Conservation (phyloP, 2,329 filamentous ascomycete genomes). For the Fusarium austroafricanum region DNA sequence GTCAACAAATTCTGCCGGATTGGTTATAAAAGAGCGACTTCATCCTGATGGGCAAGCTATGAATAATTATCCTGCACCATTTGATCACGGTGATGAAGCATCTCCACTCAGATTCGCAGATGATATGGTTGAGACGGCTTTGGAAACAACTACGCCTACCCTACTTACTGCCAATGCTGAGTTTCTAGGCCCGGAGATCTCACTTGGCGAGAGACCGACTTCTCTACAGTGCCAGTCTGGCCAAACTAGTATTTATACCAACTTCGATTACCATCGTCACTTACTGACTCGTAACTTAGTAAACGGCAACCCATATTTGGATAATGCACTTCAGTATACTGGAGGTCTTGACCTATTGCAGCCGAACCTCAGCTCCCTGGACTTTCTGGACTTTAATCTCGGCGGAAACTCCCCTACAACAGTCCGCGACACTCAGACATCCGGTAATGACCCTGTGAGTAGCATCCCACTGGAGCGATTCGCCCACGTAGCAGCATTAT, state of each 20-base stretch:
- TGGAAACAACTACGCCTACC: background rate
- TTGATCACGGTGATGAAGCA: background rate
- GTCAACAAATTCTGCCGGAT: background rate
- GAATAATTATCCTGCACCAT: accelerated
- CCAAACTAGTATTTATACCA: too few species aligned
- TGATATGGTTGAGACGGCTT: background rate
- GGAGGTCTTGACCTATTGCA: accelerated
- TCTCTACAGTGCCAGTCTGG: too few species aligned
- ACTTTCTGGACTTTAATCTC: background rate
- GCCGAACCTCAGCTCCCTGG: background rate
- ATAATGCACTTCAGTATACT: background rate
- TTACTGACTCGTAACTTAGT: too few species aligned
- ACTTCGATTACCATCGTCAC: too few species aligned
- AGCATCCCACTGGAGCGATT: background rate
- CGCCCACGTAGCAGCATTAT: background rate
- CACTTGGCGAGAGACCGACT: too few species aligned
- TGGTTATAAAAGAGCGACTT: background rate
- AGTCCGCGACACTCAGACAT: background rate
- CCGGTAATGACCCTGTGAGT: background rate
- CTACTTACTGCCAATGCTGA: background rate
- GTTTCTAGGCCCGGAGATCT: too few species aligned
- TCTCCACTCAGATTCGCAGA: background rate
- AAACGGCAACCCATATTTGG: background rate
- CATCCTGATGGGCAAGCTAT: accelerated
- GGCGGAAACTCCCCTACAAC: accelerated